Evolutionary conservation across 2,329 filamentous ascomycete species (phyloP).

Genomic region (Colletotrichum tamarilloi): DNA sequence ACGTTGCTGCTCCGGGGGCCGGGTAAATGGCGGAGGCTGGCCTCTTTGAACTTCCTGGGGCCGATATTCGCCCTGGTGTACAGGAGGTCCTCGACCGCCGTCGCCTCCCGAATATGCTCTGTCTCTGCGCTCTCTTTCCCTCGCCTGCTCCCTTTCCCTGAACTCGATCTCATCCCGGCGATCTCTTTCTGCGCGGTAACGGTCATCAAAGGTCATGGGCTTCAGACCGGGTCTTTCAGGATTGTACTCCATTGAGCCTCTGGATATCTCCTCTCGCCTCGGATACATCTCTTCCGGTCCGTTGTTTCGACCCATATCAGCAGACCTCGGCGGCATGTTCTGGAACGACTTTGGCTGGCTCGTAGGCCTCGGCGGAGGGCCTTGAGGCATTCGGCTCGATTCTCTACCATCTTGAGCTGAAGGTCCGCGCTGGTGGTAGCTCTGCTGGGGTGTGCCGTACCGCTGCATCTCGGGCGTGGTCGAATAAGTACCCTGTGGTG

Average conservation of each 20-base stretch:
- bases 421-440: conserved; percentile 61
- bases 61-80: conserved; percentile 58
- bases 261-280: conserved; percentile 59
- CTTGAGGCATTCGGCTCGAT: conserved; percentile 44
- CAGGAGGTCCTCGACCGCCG: conserved; percentile 54
- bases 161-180: conserved; percentile 57
- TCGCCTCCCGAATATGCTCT: conserved; percentile 63
- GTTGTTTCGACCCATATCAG: conserved; percentile 57
- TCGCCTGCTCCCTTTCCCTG: conserved; percentile 51
- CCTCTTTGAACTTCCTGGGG: conserved; percentile 48
- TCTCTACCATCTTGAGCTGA: conserved; percentile 61
- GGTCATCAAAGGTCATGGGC: conserved; percentile 61
- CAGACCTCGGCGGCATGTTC: conserved; percentile 56
- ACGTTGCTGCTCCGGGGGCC: conserved; percentile 52
- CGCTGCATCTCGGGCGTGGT: conserved; percentile 69
- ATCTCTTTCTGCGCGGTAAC: conserved; percentile 62
- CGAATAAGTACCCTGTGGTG: conserved; percentile 61
- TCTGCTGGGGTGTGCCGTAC: conserved; percentile 67
- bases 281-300: conserved; percentile 57
- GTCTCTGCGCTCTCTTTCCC: conserved; percentile 56
- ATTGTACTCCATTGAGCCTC: conserved; percentile 59
- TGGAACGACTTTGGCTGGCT: conserved; percentile 64
- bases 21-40: conserved; percentile 54
- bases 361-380: conserved; percentile 58
- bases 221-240: conserved; percentile 60